phyloP scores from a whole-genome alignment of 106 monocot genomes.

The Phalaenopsis aphrodite region DNA sequence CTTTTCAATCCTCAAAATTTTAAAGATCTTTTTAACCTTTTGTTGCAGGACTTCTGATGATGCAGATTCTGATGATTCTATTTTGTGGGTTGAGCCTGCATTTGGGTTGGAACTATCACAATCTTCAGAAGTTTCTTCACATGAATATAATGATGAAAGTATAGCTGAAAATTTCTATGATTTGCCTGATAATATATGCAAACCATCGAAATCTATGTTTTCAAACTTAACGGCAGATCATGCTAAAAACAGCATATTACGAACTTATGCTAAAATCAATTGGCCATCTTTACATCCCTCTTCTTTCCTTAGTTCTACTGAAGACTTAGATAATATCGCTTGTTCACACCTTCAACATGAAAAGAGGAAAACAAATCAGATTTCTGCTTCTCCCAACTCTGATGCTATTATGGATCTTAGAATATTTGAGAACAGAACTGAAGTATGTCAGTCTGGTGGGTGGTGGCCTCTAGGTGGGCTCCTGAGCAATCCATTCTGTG shows the following conservation, averaged over 20 bases:
- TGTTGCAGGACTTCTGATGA: slow-evolving; percentile 31
- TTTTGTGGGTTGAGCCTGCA: slow-evolving; percentile 35
- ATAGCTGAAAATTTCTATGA: slow-evolving; percentile 12
- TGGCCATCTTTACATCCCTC: slow-evolving; percentile 10
- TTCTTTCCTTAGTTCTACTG: background rate
- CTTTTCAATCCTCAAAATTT: background rate
- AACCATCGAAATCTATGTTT: slow-evolving; percentile 11
- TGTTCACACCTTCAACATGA: slow-evolving; percentile 5
- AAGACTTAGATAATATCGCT: slow-evolving; percentile 3
- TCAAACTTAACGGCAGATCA: slow-evolving; percentile 23
- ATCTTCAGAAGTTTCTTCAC: slow-evolving; percentile 42
- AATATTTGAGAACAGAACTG: slow-evolving; percentile 9
- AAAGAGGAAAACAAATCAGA: slow-evolving; percentile 8
- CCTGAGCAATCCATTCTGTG: slow-evolving; percentile 39
- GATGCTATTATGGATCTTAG: background rate
- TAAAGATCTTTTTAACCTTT: slow-evolving; percentile 6
- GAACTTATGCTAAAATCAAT: slow-evolving; percentile 14
- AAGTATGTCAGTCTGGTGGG: slow-evolving; percentile 20
- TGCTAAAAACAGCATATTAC: slow-evolving; percentile 14
- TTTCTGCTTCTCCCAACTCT: slow-evolving; percentile 9
- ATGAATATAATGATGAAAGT: slow-evolving; percentile 37
- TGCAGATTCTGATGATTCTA: slow-evolving; percentile 38
- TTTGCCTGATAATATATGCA: slow-evolving; percentile 10
- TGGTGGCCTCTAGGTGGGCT: slow-evolving; percentile 61
- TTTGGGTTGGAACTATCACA: slow-evolving; percentile 21